Evolutionary conservation across 2,329 filamentous ascomycete genomes (phyloP).

Genomic region (Alternaria rosae): DNA sequence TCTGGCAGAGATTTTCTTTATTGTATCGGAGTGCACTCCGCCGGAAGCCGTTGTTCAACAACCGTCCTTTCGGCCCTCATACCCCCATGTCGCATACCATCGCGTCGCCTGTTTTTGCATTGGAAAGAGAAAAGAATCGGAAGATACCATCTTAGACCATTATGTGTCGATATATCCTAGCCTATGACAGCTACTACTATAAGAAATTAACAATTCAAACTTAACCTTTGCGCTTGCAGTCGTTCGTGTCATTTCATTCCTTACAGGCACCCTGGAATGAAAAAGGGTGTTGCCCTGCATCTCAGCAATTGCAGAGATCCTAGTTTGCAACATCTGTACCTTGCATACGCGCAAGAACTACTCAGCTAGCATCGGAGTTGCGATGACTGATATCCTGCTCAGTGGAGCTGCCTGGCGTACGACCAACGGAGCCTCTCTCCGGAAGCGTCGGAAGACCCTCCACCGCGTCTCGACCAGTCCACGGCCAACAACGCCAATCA

Average conservation of each 20-base stretch:
- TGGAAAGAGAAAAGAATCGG: slow-evolving; percentile 1
- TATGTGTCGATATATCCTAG: slow-evolving; percentile 9
- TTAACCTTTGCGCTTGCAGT: not conserved
- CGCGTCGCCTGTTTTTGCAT: not conserved
- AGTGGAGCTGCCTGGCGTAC: not conserved
- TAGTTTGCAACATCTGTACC: not conserved
- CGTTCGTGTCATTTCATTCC: not conserved
- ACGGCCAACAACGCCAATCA: not conserved
- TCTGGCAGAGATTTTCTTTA: not conserved
- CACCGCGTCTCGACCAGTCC: not conserved
- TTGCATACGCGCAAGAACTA: slow-evolving; percentile 4
- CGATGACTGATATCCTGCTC: not conserved
- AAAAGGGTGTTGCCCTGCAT: not conserved
- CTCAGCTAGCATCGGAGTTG: not conserved
- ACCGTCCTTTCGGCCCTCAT: not conserved
- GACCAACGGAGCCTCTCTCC: not conserved
- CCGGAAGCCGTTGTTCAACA: not conserved
- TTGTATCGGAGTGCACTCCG: not conserved
- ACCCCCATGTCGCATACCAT: not conserved
- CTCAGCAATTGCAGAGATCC: not conserved
- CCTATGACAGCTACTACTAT: not conserved
- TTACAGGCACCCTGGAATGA: not conserved
- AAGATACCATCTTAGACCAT: slow-evolving; percentile 18
- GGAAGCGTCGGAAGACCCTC: not conserved
- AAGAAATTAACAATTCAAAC: not conserved